Evolutionary conservation across 495 filamentous ascomycete genomes (phyloP).

Genomic region (Cryomyces minteri): DNA sequence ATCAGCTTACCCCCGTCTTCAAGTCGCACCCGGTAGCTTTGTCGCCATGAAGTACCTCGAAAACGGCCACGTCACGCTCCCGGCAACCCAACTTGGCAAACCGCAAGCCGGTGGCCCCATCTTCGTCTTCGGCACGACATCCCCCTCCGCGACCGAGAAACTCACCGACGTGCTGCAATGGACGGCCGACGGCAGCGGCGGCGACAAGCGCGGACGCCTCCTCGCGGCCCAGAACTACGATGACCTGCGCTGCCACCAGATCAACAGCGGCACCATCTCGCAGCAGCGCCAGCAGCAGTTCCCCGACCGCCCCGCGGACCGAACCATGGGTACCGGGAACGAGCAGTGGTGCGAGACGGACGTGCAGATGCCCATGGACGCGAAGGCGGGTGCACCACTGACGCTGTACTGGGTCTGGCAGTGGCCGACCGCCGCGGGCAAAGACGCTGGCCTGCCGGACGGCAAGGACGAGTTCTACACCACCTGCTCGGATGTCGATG

Average conservation of each 20-base stretch:
- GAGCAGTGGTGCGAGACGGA: constrained; percentile 64
- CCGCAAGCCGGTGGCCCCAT: constrained; percentile 54
- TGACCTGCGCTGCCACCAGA: constrained; percentile 69
- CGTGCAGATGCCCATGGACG: constrained; percentile 43
- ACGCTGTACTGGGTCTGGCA: constrained; percentile 91
- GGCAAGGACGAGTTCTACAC: constrained; percentile 59
- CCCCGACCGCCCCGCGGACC: constrained; percentile 19
- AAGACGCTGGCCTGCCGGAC: constrained; percentile 26
- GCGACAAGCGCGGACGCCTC: constrained; percentile 52
- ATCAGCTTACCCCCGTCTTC: constrained; percentile 35
- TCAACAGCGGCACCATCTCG: constrained; percentile 34
- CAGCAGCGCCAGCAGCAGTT: constrained; percentile 30
- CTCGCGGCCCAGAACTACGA: constrained; percentile 61
- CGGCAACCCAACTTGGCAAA: constrained; percentile 37
- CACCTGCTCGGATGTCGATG: constrained; percentile 59
- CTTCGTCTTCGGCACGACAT: constrained; percentile 65
- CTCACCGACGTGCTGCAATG: constrained; percentile 57
- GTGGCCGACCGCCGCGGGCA: constrained; percentile 43
- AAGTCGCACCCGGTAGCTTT: constrained; percentile 45
- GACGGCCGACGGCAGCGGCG: constrained; percentile 59
- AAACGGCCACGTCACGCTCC: constrained; percentile 71
- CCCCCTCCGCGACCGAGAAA: constrained; percentile 39
- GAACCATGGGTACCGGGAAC: constrained; percentile 12
- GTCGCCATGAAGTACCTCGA: constrained; percentile 64
- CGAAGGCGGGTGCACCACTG: constrained; percentile 32